Evolutionary conservation across 2,329 filamentous ascomycete genomes (phyloP).

Genomic region (Trichophyton benhamiae): DNA sequence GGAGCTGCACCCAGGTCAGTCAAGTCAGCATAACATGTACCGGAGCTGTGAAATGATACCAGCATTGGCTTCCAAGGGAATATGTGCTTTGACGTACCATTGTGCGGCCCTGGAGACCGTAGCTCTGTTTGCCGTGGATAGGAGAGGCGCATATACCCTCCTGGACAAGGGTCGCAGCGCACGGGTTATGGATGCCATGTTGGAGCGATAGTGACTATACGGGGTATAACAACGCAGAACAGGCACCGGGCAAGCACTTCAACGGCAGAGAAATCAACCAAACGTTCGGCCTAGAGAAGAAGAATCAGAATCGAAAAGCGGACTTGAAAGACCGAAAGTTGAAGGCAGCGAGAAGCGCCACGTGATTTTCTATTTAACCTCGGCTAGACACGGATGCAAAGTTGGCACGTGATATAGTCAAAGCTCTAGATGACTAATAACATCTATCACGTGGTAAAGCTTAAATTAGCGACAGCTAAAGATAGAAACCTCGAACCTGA

Average conservation of each 20-base stretch:
- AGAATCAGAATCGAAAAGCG: neutral
- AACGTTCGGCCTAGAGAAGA: neutral
- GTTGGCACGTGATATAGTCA: neutral
- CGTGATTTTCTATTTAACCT: neutral
- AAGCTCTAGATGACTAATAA: neutral
- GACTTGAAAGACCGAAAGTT: neutral
- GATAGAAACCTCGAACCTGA: no score
- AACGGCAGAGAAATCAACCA: neutral
- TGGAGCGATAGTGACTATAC: conserved; percentile 4
- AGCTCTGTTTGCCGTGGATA: conserved; percentile 29
- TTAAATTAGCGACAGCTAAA: neutral
- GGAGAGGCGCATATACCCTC: conserved; percentile 25
- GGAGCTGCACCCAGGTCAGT: conserved; percentile 19
- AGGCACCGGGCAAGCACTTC: neutral
- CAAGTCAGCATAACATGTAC: neutral
- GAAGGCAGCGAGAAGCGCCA: neutral
- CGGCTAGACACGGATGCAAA: neutral
- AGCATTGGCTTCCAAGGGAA: neutral
- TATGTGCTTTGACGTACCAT: conserved; percentile 23
- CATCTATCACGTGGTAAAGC: neutral
- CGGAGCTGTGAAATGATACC: neutral
- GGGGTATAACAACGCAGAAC: neutral
- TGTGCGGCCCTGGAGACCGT: conserved; percentile 29
- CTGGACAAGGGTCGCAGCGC: conserved; percentile 35
- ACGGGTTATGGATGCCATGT: conserved; percentile 40